These are phyloP conservation scores for Candida tunisiensis DNA, from an alignment of 1,139 yeast genomes.

Conservation along the genomic window DNA sequence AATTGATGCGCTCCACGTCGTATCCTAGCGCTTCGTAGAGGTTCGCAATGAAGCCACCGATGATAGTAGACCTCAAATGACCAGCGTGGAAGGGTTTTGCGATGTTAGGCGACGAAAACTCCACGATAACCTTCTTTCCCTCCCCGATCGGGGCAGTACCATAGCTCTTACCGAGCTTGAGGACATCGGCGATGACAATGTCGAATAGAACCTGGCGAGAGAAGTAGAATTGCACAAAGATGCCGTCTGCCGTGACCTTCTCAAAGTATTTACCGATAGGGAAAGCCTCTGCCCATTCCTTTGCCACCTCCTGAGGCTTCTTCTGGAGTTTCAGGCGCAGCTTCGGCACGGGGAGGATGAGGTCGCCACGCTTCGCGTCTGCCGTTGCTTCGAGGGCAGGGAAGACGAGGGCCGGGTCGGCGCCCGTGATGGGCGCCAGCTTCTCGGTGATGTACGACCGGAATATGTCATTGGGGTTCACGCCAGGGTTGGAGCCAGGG, in stretches of 20 bases:
- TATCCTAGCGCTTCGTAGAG: conserved; percentile 83
- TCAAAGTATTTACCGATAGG: conserved; percentile 41
- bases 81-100: conserved; percentile 99
- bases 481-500: conserved; percentile 47
- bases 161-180: conserved; percentile 39
- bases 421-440: conserved; percentile 55
- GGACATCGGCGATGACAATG: conserved; percentile 54
- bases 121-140: conserved; percentile 61
- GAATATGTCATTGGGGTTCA: conserved; percentile 64
- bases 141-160: conserved; percentile 68
- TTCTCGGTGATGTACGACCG: conserved; percentile 81
- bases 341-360: conserved; percentile 85
- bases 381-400: conserved; percentile 83
- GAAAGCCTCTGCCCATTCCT: conserved; percentile 51
- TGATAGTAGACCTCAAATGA: conserved; percentile 91
- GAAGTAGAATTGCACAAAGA: conserved; percentile 82
- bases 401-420: conserved; percentile 50
- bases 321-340: conserved; percentile 78
- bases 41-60: conserved; percentile 92
- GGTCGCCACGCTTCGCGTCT: conserved; percentile 82
- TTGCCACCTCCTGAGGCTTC: conserved; percentile 71
- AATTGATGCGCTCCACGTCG: conserved; percentile 80
- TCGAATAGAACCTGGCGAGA: conserved; percentile 46
- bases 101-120: conserved; percentile 93
- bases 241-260: conserved; percentile 71